A percentile compares a stretch with the other conserved stretches of the same genome.
These are phyloP conservation scores for Alternaria incomplexa DNA, from an alignment of 2,329 filamentous ascomycete species.

Conservation along the genomic window DNA sequence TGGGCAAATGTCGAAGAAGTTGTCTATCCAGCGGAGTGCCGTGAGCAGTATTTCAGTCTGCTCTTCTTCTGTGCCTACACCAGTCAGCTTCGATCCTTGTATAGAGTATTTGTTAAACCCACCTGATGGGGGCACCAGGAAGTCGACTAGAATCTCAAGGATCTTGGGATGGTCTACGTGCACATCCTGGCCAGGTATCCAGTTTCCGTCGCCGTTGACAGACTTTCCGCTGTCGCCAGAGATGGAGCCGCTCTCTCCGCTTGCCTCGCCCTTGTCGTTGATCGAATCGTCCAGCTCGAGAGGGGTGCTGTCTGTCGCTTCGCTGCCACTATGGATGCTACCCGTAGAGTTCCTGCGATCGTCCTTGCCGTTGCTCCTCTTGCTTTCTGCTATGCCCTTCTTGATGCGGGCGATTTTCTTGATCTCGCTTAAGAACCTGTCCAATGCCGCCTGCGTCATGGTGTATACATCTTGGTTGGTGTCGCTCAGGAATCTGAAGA, in stretches of 20 bases:
- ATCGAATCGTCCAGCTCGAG: slow-evolving; percentile 54
- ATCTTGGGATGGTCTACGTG: slow-evolving; percentile 93
- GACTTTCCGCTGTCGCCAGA: slow-evolving; percentile 47
- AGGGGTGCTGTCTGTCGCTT: slow-evolving; percentile 63
- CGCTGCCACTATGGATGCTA: slow-evolving; percentile 52
- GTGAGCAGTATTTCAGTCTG: slow-evolving; percentile 79
- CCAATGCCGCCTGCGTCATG: slow-evolving; percentile 84
- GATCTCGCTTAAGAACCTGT: slow-evolving; percentile 91
- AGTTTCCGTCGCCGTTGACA: slow-evolving; percentile 78
- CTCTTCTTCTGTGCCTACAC: slow-evolving; percentile 67
- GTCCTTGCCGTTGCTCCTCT: slow-evolving; percentile 69
- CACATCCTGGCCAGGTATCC: slow-evolving; percentile 96
- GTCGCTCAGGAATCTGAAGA: slow-evolving; percentile 92
- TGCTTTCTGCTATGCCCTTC: slow-evolving; percentile 87
- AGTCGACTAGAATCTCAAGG: slow-evolving; percentile 87
- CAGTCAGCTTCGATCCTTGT: slow-evolving; percentile 11
- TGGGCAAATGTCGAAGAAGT: slow-evolving; percentile 95
- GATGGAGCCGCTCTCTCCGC: slow-evolving; percentile 44
- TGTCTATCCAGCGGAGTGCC: slow-evolving; percentile 91
- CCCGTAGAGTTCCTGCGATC: slow-evolving; percentile 74
- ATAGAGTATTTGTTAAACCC: too few relatives aligned
- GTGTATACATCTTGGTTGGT: slow-evolving; percentile 93
- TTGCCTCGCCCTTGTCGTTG: slow-evolving; percentile 57
- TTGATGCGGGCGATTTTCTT: slow-evolving; percentile 93
- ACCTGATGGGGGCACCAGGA: slow-evolving; percentile 77